phyloP scores from a whole-genome alignment of 2,329 filamentous ascomycete species.

The Zasmidium citrigriseum region DNA sequence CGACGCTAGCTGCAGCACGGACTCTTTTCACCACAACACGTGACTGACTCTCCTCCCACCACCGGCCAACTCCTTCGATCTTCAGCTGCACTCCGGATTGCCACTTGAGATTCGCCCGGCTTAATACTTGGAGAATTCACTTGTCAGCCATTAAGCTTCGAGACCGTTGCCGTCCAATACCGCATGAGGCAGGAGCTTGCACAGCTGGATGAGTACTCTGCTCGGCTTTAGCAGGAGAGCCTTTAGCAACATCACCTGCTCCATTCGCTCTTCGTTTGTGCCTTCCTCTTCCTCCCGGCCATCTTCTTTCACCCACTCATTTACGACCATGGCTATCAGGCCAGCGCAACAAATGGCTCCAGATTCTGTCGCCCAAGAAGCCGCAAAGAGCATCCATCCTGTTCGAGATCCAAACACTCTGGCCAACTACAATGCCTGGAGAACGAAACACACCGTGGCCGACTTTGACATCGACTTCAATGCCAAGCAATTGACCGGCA shows the following conservation, averaged over 20 bases:
- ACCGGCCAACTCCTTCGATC: not conserved
- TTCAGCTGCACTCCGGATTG: not conserved
- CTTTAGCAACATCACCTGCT: not conserved
- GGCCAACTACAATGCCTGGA: conserved; percentile 88
- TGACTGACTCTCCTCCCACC: too few species aligned
- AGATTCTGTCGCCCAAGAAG: conserved; percentile 26
- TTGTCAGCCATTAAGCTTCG: not conserved
- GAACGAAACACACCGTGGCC: conserved; percentile 78
- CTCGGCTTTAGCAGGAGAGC: conserved; percentile 12
- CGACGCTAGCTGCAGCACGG: too few species aligned
- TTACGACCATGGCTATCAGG: conserved; percentile 28
- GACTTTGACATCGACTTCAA: conserved; percentile 84
- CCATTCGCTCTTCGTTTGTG: not conserved
- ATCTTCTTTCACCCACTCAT: not conserved
- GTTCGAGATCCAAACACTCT: conserved; percentile 78
- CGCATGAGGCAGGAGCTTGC: not conserved
- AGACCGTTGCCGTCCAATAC: too few species aligned
- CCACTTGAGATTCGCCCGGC: too few species aligned
- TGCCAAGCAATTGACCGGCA: conserved; percentile 73
- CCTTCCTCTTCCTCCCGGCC: not conserved
- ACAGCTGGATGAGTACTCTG: conserved; percentile 14
- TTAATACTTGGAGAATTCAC: too few species aligned
- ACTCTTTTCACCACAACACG: too few species aligned
- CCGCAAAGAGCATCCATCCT: conserved; percentile 35
- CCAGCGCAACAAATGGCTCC: too few species aligned